Evolutionary conservation across 2,329 filamentous ascomycete species (phyloP).

Genomic region (Colletotrichum echinochloae): DNA sequence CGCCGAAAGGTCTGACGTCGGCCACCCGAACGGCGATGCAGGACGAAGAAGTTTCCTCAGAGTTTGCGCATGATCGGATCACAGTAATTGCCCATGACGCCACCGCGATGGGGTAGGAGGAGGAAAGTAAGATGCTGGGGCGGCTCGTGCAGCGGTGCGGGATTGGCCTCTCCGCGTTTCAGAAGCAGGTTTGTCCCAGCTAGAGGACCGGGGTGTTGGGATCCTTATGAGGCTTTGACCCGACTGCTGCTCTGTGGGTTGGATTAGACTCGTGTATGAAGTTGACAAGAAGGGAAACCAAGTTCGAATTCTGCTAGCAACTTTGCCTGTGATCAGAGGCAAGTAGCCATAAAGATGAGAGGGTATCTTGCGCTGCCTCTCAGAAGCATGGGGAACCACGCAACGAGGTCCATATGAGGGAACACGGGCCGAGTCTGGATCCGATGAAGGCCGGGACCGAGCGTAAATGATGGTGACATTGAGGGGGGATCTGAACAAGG

Average conservation of each 20-base stretch:
- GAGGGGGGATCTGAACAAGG: slow-evolving; percentile 13
- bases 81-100: slow-evolving; percentile 12
- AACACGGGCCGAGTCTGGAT: no score
- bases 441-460: slow-evolving; percentile 4
- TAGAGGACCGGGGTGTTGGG: not conserved
- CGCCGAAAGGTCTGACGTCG: slow-evolving; percentile 19
- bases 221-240: not conserved
- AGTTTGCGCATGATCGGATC: slow-evolving; percentile 19
- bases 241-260: not conserved
- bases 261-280: not conserved
- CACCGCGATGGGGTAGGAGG: slow-evolving; percentile 2
- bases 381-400: no score
- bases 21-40: slow-evolving; percentile 30
- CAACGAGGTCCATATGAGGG: not conserved
- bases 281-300: not conserved
- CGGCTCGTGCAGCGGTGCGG: slow-evolving; percentile 23
- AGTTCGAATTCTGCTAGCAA: not conserved
- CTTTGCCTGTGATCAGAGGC: not conserved
- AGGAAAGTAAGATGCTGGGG: slow-evolving; percentile 4
- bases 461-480: slow-evolving; percentile 14
- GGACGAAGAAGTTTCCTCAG: slow-evolving; percentile 12
- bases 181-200: slow-evolving; percentile 35
- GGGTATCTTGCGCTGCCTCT: no score
- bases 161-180: slow-evolving; percentile 41
- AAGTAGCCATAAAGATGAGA: slow-evolving; percentile 9